A percentile compares a stretch with the other conserved stretches of the same genome.
Conservation (phyloP, 2,329 filamentous ascomycete species). For the Talaromyces sp. region DNA sequence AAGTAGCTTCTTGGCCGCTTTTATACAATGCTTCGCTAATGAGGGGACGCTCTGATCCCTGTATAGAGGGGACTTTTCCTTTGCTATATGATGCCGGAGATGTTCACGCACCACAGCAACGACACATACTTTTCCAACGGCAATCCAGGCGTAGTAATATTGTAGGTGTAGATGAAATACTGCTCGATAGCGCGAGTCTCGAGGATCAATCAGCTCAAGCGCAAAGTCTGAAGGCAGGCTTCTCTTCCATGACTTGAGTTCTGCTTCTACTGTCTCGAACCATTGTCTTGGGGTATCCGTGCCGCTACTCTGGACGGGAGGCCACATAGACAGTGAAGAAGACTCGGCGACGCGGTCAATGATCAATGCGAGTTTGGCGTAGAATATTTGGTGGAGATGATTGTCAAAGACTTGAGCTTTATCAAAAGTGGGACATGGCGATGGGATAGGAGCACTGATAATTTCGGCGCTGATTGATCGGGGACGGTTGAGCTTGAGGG, state of each 20-base stretch:
- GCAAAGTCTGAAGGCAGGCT: slow-evolving; percentile 28
- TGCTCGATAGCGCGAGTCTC: slow-evolving; percentile 30
- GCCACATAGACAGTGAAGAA: background rate
- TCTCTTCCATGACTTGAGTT: slow-evolving; percentile 34
- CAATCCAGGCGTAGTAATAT: slow-evolving; percentile 39
- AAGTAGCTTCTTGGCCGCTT: slow-evolving; percentile 32
- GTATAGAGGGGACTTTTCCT: background rate
- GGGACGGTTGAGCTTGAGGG: slow-evolving; percentile 14
- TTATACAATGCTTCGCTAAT: background rate
- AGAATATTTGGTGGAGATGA: slow-evolving; percentile 33
- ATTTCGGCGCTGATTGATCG: background rate
- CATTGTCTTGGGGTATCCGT: slow-evolving; percentile 13
- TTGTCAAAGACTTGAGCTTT: slow-evolving; percentile 32
- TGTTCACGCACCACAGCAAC: slow-evolving; percentile 28
- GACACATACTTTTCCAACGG: slow-evolving; percentile 36
- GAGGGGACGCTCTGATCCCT: background rate
- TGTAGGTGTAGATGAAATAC: slow-evolving; percentile 38
- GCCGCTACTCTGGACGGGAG: background rate
- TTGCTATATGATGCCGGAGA: slow-evolving; percentile 17
- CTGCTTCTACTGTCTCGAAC: slow-evolving; percentile 19
- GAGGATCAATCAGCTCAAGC: slow-evolving; percentile 28
- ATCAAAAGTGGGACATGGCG: slow-evolving; percentile 24
- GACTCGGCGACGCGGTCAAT: slow-evolving; percentile 31
- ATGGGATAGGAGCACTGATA: background rate
- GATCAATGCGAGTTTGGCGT: slow-evolving; percentile 29